Conservation (phyloP, 2,329 filamentous ascomycete genomes). For the Pseudocercospora cruenta region DNA sequence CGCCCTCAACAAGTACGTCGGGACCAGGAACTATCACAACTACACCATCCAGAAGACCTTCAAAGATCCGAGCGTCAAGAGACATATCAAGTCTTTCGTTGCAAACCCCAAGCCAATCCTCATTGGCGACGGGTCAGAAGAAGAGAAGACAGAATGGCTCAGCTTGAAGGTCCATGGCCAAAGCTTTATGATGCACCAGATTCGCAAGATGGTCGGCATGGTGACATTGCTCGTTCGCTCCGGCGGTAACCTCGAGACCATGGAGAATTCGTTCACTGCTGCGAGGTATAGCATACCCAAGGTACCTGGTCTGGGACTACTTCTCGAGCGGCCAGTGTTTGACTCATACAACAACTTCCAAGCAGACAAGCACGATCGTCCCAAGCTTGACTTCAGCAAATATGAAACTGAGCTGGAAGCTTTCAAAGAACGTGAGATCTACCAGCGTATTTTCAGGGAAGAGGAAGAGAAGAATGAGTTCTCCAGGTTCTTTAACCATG, state of each 20-base stretch:
- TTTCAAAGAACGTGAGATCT: conserved; percentile 93
- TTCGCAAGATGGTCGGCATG: conserved; percentile 98
- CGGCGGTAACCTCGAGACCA: conserved; percentile 70
- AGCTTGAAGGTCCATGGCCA: conserved; percentile 95
- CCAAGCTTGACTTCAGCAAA: conserved; percentile 76
- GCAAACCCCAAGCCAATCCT: conserved; percentile 67
- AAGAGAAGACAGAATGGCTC: conserved; percentile 85
- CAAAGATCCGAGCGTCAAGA: conserved; percentile 80
- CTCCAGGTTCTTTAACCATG: conserved; percentile 53
- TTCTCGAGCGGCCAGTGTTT: conserved; percentile 91
- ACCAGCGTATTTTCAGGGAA: conserved; percentile 85
- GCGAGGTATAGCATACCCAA: conserved; percentile 85
- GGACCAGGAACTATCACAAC: conserved; percentile 94
- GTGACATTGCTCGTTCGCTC: conserved; percentile 81
- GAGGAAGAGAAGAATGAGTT: conserved; percentile 82
- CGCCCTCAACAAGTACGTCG: conserved; percentile 73
- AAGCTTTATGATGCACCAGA: conserved; percentile 99
- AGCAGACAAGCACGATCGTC: conserved; percentile 63
- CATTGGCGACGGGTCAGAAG: conserved; percentile 39
- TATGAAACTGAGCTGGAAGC: conserved; percentile 78
- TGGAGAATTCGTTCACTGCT: conserved; percentile 73
- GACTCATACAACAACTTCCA: conserved; percentile 82
- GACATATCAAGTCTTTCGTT: conserved; percentile 89
- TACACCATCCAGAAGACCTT: conserved; percentile 89
- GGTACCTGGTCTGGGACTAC: conserved; percentile 82